phyloP scores from a whole-genome alignment of 1,139 yeast species.

The Sugiyamaella grinbergsii region DNA sequence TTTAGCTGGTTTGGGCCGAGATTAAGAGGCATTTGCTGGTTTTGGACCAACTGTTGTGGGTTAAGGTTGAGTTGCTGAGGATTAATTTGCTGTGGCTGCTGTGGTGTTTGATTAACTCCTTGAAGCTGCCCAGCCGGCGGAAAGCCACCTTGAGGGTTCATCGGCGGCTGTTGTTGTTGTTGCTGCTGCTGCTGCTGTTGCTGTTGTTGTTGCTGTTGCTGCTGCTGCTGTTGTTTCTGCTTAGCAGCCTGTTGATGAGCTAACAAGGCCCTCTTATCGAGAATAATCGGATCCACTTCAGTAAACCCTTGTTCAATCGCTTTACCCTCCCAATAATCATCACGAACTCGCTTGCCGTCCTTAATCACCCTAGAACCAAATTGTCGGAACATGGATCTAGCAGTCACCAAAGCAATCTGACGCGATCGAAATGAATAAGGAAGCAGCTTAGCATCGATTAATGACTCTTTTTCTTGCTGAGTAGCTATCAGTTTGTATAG shows the following conservation, averaged over 20 bases:
- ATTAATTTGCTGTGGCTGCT: constrained; percentile 5
- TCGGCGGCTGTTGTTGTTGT: background rate
- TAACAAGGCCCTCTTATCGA: constrained; percentile 32
- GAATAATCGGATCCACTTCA: constrained; percentile 49
- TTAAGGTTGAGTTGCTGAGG: constrained; percentile 4
- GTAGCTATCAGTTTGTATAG: constrained; percentile 59
- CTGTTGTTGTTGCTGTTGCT: constrained; percentile 1
- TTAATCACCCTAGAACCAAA: constrained; percentile 70
- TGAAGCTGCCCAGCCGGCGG: background rate
- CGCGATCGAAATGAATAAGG: constrained; percentile 70
- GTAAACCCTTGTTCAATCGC: constrained; percentile 62
- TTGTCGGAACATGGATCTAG: constrained; percentile 64
- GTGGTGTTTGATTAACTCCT: too few species aligned
- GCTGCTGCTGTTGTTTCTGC: constrained; percentile 17
- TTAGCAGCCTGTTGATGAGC: constrained; percentile 26
- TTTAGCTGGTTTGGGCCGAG: constrained; percentile 21
- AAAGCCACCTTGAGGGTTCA: background rate
- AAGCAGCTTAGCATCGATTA: constrained; percentile 55
- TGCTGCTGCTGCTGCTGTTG: background rate
- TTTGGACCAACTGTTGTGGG: constrained; percentile 3
- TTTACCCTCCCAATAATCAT: constrained; percentile 77
- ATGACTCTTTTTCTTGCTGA: constrained; percentile 62
- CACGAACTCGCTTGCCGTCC: constrained; percentile 65
- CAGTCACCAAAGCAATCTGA: constrained; percentile 61
- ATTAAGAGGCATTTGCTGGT: constrained; percentile 6